Base-by-base conservation (phyloP, 106 monocot species). In the Agapanthus africanus region DNA sequence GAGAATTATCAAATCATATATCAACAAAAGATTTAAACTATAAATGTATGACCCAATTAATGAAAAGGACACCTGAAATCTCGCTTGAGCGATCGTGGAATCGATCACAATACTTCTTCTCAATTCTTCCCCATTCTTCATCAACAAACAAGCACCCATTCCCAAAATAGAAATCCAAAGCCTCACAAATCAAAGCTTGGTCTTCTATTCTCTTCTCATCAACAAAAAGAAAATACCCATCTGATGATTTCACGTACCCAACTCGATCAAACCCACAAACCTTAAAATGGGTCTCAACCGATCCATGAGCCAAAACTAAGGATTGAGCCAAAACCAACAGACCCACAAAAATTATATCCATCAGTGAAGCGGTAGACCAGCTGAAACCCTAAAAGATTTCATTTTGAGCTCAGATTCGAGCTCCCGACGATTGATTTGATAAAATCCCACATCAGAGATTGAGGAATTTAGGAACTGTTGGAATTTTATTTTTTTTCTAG, bases 251-350 rank as follows among this genome's bases (percentile, higher is more conserved):
- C 40, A 72, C 63, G 47, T 35, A 63, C 35, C 49, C 73, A 39
- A 73, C 25, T 30, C 73, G 65, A 66, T 73, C 65, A 4, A 27
- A 25, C 11, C 73, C 51, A 19, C 73, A 65, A 63, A 13, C 65
- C 63, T 65, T 54, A 38, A 16, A 52, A 65, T 7, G 11, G 11
- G 28, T 54, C 39, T 39, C 65, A 38, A 27, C 51, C 28, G 65
- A n/a, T n/a, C n/a, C n/a, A n/a, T n/a, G n/a, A n/a, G n/a, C n/a
- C n/a, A n/a, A 37, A 52, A 37, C 38, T 28, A 38, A 39, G 23
- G 40, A 73, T 11, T 51, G 50, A 0, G 40, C 28, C 64, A 73
- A 31, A 15, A 66, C 6, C 65, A 73, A 36, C 5, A 61, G n/a
- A 34, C 35, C 61, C 61, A 61, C 7, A 18, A 61, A 36, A 36